These are phyloP conservation scores for Diphasiastrum complanatum DNA, from an alignment of 83 land plant genomes.

Conservation along the genomic window DNA sequence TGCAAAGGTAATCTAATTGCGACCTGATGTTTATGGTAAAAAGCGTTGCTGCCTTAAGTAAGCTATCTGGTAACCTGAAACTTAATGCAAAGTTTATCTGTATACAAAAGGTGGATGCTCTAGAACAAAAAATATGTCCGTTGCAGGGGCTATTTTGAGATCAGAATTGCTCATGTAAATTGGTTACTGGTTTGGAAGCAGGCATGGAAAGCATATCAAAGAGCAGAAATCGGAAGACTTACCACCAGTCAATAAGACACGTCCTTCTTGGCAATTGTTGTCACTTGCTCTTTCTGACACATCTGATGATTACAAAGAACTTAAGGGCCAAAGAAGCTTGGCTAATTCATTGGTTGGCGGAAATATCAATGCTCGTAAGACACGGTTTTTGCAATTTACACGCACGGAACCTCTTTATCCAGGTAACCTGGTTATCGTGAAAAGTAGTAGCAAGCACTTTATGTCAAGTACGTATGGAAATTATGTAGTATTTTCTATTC, in stretches of 20 bases:
- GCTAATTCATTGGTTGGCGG: slow-evolving; percentile 72
- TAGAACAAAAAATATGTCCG: too few species aligned
- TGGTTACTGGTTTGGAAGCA: slow-evolving; percentile 19
- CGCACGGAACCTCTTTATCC: slow-evolving; percentile 38
- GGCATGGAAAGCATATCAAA: slow-evolving; percentile 54
- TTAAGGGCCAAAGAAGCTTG: slow-evolving; percentile 40
- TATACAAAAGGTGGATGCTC: too few species aligned
- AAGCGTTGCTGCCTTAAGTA: too few species aligned
- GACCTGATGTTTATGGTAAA: too few species aligned
- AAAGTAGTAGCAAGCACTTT: background rate
- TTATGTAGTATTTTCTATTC: background rate
- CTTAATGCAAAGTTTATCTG: too few species aligned
- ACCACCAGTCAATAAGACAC: slow-evolving; percentile 34
- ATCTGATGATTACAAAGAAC: slow-evolving; percentile 60
- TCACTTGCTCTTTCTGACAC: slow-evolving; percentile 24
- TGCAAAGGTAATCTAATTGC: slow-evolving; percentile 42
- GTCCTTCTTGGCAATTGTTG: slow-evolving; percentile 37
- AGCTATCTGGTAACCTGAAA: too few species aligned
- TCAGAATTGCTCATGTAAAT: background rate
- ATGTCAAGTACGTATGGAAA: background rate
- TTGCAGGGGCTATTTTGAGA: background rate
- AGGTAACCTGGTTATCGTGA: slow-evolving; percentile 37
- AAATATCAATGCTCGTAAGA: slow-evolving; percentile 63
- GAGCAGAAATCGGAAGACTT: slow-evolving; percentile 51
- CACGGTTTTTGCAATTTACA: slow-evolving; percentile 47